Percentiles rank a stretch among this genome's conserved stretches.
phyloP scores from a whole-genome alignment of 2,329 filamentous ascomycete genomes.

The Neurospora crassa region DNA sequence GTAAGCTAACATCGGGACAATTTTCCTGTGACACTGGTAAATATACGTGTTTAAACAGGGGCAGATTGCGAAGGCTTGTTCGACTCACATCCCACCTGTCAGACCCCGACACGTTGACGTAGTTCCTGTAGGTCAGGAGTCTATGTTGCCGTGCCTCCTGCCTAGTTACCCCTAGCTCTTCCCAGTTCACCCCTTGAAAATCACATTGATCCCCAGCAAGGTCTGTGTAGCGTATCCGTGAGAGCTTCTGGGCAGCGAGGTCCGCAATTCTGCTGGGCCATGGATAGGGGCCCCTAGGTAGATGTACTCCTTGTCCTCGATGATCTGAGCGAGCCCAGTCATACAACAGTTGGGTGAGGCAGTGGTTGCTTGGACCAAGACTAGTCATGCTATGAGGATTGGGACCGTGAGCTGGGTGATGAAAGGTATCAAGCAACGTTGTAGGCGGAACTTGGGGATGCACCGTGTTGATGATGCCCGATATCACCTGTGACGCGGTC shows the following conservation, averaged over 20 bases:
- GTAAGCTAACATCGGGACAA: conserved; percentile 26
- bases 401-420: background rate
- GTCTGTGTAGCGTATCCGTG: conserved; percentile 29
- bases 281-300: conserved; percentile 20
- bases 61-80: background rate
- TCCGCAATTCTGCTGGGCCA: conserved; percentile 25
- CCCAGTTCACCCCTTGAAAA: conserved; percentile 52
- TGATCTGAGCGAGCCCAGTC: conserved; percentile 34
- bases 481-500: background rate
- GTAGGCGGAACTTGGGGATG: background rate
- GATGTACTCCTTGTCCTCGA: conserved; percentile 17
- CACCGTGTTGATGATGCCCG: background rate
- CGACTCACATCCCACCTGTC: conserved; percentile 39
- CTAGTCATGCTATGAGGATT: conserved; percentile 13
- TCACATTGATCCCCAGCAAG: conserved; percentile 48
- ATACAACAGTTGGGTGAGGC: conserved; percentile 39
- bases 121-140: conserved; percentile 43
- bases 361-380: conserved; percentile 40
- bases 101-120: conserved; percentile 41
- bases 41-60: background rate
- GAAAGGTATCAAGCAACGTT: background rate
- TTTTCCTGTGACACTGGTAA: conserved; percentile 11
- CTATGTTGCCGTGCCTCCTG: conserved; percentile 38
- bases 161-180: conserved; percentile 40
- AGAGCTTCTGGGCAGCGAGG: conserved; percentile 13